Percentiles rank a stretch among this genome's conserved stretches.
These are phyloP conservation scores for Tulasnella sp. DNA, from an alignment of 768 basidiomycete species.

Conservation along the genomic window DNA sequence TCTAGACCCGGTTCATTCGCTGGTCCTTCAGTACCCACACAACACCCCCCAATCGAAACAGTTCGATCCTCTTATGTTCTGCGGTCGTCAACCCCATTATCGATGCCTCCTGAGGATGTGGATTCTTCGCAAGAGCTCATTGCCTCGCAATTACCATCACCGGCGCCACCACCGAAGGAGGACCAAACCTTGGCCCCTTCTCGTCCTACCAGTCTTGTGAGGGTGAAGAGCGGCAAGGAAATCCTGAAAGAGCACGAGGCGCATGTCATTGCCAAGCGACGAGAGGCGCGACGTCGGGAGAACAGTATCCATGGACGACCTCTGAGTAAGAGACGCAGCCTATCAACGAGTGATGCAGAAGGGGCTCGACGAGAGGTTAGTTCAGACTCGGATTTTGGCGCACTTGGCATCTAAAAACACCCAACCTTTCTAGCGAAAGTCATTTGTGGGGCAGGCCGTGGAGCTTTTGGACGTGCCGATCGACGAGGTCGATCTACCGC, in stretches of 20 bases:
- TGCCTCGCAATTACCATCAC: background rate
- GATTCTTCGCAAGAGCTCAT: background rate
- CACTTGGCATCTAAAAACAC: background rate
- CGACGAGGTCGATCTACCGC: slow-evolving; percentile 19
- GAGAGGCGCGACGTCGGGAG: slow-evolving; percentile 23
- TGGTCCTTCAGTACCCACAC: background rate
- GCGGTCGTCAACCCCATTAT: background rate
- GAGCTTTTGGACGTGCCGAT: background rate
- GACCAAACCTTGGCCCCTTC: background rate
- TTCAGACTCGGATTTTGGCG: background rate
- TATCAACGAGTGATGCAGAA: slow-evolving; percentile 70
- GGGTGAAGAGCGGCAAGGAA: slow-evolving; percentile 22
- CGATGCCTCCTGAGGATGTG: background rate
- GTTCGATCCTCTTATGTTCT: background rate
- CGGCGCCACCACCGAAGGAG: background rate
- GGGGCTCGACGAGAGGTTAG: slow-evolving; percentile 27
- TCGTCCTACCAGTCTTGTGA: background rate
- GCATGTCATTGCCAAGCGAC: slow-evolving; percentile 25
- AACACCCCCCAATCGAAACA: background rate
- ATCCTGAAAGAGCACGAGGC: slow-evolving; percentile 25
- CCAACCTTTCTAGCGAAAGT: background rate
- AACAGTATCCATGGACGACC: slow-evolving; percentile 11
- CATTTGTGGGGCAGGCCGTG: no score
- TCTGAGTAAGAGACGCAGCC: slow-evolving; percentile 46
- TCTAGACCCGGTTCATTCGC: background rate